A percentile compares a stretch with the other conserved stretches of the same genome.
phyloP scores from a whole-genome alignment of 768 basidiomycete species.

The Tylopilus sp. region DNA sequence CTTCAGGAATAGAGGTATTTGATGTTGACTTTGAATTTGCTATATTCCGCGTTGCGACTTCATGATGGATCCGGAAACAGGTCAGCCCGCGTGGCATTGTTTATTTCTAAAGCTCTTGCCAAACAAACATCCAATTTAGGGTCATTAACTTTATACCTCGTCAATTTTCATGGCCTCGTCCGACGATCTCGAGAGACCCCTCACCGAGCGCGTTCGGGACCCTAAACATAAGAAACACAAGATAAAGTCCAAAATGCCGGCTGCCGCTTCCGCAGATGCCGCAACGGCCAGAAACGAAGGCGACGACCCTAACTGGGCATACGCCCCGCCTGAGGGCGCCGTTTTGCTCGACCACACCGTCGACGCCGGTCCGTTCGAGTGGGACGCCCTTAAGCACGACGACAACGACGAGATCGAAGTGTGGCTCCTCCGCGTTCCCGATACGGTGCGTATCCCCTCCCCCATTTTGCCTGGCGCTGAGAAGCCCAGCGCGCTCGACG shows the following conservation, averaged over 20 bases:
- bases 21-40: no score
- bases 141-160: no score
- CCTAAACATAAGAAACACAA: constrained; percentile 10
- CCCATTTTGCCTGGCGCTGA: no score
- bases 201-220: neutral
- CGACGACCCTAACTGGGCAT: constrained; percentile 54
- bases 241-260: constrained; percentile 5
- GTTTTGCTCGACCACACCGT: constrained; percentile 43
- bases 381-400: constrained; percentile 57
- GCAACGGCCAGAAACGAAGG: constrained; percentile 50
- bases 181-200: no score
- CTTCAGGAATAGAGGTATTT: no score
- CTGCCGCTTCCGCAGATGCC: constrained; percentile 4
- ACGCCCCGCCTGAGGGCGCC: constrained; percentile 54
- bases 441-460: constrained; percentile 41
- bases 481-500: no score
- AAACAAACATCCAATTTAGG: no score
- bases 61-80: no score
- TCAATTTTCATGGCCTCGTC: no score
- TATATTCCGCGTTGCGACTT: no score
- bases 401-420: constrained; percentile 57
- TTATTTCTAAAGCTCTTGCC: no score
- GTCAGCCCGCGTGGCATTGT: no score
- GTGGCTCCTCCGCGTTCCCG: constrained; percentile 69
- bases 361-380: constrained; percentile 57